These are phyloP conservation scores for Lactarius vividus DNA, from an alignment of 768 basidiomycete genomes.

Conservation along the genomic window DNA sequence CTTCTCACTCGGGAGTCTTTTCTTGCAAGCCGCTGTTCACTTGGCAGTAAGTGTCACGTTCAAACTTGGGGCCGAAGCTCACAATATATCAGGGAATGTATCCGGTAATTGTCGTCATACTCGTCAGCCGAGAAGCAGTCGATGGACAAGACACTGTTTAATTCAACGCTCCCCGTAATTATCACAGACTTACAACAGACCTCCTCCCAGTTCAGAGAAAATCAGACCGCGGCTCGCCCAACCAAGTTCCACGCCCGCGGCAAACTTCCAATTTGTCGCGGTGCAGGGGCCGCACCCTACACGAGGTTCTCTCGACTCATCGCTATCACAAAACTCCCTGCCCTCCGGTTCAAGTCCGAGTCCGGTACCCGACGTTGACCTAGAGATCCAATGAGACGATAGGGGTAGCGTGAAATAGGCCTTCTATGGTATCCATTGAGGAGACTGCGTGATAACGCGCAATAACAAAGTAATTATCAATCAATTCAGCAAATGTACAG, in stretches of 20 bases:
- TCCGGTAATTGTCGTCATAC: neutral
- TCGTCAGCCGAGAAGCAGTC: neutral
- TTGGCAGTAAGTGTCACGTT: neutral
- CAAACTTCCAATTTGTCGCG: neutral
- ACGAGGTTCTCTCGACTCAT: neutral
- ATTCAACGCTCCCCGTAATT: neutral
- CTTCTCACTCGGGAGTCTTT: neutral
- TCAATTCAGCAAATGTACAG: too few relatives aligned
- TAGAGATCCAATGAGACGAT: neutral
- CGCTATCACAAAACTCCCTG: neutral
- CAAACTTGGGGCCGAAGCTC: neutral
- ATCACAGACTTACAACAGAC: neutral
- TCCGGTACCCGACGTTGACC: neutral
- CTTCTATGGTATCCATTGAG: neutral
- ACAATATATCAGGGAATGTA: neutral
- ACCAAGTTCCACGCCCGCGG: neutral
- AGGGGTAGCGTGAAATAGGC: neutral
- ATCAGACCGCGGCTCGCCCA: neutral
- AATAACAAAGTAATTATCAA: too few relatives aligned
- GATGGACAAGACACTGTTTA: slow-evolving; percentile 4
- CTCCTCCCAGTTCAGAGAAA: neutral
- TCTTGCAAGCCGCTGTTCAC: neutral
- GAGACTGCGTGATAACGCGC: too few relatives aligned
- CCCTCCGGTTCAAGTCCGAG: neutral
- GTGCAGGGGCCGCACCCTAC: neutral